phyloP scores from a whole-genome alignment of 129 eudicot species.

The Saposhnikovia divaricata region DNA sequence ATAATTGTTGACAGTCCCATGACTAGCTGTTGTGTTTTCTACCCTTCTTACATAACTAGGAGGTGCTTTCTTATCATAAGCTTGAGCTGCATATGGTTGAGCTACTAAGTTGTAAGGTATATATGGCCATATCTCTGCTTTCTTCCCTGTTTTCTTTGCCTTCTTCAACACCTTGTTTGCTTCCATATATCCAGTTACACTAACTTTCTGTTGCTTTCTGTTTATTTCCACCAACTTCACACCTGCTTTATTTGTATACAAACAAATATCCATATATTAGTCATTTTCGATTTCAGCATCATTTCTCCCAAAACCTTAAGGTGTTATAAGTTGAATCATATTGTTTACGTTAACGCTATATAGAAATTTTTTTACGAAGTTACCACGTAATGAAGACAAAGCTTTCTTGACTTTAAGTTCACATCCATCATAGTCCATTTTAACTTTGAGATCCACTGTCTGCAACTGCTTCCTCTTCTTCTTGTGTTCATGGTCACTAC shows the following conservation, averaged over 20 bases:
- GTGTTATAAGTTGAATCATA: neutral
- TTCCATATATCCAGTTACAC: conserved; percentile 70
- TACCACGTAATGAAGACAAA: conserved; percentile 50
- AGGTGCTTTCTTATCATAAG: conserved; percentile 84
- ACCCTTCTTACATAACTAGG: conserved; percentile 72
- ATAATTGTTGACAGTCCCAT: conserved; percentile 28
- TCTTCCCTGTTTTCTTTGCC: conserved; percentile 78
- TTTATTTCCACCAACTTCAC: conserved; percentile 74
- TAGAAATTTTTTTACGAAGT: too few species aligned
- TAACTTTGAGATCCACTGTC: conserved; percentile 65
- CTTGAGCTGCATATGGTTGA: conserved; percentile 63
- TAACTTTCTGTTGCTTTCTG: conserved; percentile 68
- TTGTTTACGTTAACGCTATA: too few species aligned
- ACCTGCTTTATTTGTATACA: conserved; percentile 23
- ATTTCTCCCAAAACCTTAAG: neutral
- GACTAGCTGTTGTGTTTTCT: conserved; percentile 28
- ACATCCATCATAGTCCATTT: conserved; percentile 92
- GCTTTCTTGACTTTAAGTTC: conserved; percentile 84
- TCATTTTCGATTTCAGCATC: too few species aligned
- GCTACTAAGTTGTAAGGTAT: conserved; percentile 75
- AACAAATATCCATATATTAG: too few species aligned
- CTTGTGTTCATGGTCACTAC: too few species aligned
- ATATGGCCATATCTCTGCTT: conserved; percentile 86
- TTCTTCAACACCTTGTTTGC: conserved; percentile 63
- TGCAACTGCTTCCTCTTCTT: conserved; percentile 28